Evolutionary conservation across 2,329 filamentous ascomycete species (phyloP).

Genomic region (Fonsecaea multimorphosa): DNA sequence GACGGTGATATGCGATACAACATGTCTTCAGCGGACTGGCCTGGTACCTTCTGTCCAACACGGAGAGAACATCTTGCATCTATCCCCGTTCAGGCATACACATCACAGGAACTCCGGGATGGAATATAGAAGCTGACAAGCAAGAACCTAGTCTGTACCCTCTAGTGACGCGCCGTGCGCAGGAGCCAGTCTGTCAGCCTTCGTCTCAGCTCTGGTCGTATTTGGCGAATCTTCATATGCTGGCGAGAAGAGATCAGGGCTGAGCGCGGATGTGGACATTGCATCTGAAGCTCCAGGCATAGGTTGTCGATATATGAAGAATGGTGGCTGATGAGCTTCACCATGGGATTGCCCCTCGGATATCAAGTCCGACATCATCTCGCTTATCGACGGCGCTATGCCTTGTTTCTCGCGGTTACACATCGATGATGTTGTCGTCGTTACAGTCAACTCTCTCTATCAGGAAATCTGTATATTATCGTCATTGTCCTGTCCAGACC

Average conservation of each 20-base stretch:
- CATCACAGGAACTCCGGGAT: background rate
- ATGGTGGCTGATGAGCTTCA: no score
- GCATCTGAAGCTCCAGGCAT: no score
- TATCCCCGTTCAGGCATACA: background rate
- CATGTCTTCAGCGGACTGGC: background rate
- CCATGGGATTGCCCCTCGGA: no score
- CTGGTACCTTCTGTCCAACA: background rate
- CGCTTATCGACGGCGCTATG: background rate
- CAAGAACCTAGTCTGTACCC: background rate
- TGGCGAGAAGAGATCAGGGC: no score
- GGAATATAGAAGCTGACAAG: background rate
- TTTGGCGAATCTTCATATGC: no score
- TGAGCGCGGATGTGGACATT: no score
- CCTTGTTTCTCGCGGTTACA: background rate
- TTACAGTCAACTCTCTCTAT: background rate
- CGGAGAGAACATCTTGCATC: background rate
- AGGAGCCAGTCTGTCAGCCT: no score
- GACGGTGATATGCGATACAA: background rate
- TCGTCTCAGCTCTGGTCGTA: no score
- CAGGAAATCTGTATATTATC: background rate
- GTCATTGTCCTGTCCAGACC: background rate
- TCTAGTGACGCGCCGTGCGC: background rate
- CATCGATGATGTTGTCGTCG: background rate
- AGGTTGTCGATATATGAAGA: no score
- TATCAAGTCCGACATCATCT: slow-evolving; percentile 5